A percentile compares a stretch with the other conserved stretches of the same genome.
Evolutionary conservation across 352 stramenopile genomes (phyloP).

Genomic region (Lagenidium sp.): DNA sequence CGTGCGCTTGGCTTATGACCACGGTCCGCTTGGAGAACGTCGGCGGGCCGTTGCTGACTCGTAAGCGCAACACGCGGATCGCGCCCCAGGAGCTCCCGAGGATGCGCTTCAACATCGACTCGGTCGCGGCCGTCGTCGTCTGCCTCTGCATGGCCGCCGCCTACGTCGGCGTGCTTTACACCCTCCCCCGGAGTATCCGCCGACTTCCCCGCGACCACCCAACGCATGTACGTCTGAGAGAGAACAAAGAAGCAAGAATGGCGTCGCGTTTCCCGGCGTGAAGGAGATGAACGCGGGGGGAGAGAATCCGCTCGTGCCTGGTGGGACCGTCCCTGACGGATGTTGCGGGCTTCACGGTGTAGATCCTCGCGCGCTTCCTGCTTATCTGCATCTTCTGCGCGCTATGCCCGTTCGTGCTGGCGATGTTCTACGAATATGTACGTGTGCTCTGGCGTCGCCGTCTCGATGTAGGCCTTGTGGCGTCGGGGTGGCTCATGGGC

Average conservation of each 20-base stretch:
- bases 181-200: constrained; percentile 59
- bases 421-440: constrained; percentile 80
- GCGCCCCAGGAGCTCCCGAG: constrained; percentile 24
- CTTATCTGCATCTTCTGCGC: constrained; percentile 85
- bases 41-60: neutral
- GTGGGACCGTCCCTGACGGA: neutral
- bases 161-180: constrained; percentile 86
- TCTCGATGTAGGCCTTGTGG: no score
- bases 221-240: constrained; percentile 66
- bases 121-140: constrained; percentile 51
- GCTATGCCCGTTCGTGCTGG: constrained; percentile 71
- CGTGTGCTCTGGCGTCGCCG: constrained; percentile 5
- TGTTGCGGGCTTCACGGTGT: neutral
- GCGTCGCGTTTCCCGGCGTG: no score
- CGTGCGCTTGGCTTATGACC: no score
- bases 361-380: constrained; percentile 84
- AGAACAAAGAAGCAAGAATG: no score
- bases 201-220: constrained; percentile 75
- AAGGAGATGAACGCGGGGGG: no score
- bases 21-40: constrained; percentile 18
- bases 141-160: constrained; percentile 75
- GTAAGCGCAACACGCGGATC: constrained; percentile 17
- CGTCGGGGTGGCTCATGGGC: no score
- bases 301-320: no score
- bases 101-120: constrained; percentile 75